A percentile compares a stretch with the other conserved stretches of the same genome.
Conservation (phyloP, 352 stramenopile species). For the Phytopythium oedochilum region DNA sequence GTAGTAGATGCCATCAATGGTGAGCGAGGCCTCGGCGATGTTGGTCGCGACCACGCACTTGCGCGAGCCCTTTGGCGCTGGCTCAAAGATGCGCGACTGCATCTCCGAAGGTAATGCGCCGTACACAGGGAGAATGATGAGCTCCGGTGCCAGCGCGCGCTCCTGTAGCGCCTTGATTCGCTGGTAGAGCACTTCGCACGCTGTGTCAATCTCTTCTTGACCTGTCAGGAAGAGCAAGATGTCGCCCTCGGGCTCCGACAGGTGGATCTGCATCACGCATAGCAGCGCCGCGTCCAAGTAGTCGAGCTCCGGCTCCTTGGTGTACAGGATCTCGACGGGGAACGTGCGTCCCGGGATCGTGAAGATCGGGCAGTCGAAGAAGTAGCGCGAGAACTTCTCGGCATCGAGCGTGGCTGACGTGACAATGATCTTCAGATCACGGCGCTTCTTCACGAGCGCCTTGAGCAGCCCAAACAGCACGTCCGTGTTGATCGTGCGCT, state of each 20-base stretch:
- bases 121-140: slow-evolving; percentile 99
- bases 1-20: slow-evolving; percentile 99
- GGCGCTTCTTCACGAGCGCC: slow-evolving; percentile 94
- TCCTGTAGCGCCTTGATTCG: slow-evolving; percentile 96
- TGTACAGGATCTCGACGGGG: slow-evolving; percentile 98
- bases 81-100: slow-evolving; percentile 99
- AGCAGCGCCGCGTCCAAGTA: slow-evolving; percentile 99
- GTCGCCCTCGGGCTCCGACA: slow-evolving; percentile 97
- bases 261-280: slow-evolving; percentile 98
- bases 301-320: slow-evolving; percentile 97
- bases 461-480: slow-evolving; percentile 99
- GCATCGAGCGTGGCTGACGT: slow-evolving; percentile 96
- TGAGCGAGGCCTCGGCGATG: slow-evolving; percentile 99
- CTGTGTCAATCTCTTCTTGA: slow-evolving; percentile 99
- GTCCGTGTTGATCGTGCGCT: slow-evolving; percentile 97
- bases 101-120: slow-evolving; percentile 97
- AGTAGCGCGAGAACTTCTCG: slow-evolving; percentile 99
- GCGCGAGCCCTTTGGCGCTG: slow-evolving; percentile 92
- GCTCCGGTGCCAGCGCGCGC: slow-evolving; percentile 91
- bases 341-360: slow-evolving; percentile 98
- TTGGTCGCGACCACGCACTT: slow-evolving; percentile 99
- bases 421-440: slow-evolving; percentile 98
- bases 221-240: slow-evolving; percentile 99
- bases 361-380: slow-evolving; percentile 98
- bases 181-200: slow-evolving; percentile 96